Conservation (phyloP, 331 rosid genomes). For the Acacia concinna region DNA sequence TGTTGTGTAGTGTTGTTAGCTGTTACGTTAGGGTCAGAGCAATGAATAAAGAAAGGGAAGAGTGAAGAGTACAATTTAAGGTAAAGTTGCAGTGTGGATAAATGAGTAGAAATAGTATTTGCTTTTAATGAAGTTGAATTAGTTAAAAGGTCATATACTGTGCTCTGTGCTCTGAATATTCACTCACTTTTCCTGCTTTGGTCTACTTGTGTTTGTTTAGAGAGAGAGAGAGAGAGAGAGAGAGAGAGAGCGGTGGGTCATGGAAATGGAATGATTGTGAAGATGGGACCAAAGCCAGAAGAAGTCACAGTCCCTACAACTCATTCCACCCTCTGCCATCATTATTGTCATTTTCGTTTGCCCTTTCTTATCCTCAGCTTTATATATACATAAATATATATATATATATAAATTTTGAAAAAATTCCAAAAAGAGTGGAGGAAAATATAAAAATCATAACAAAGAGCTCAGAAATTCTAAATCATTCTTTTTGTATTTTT, state of each 20-base stretch:
- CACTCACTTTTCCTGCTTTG: too few relatives aligned
- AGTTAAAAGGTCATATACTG: too few relatives aligned
- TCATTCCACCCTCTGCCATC: background rate
- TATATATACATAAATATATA: too few relatives aligned
- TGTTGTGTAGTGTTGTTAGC: too few relatives aligned
- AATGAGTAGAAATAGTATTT: background rate
- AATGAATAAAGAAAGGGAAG: background rate
- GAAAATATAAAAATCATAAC: too few relatives aligned
- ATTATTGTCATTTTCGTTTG: background rate
- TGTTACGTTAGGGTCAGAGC: background rate
- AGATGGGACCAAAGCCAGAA: background rate
- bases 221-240: background rate
- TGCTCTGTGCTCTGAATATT: too few relatives aligned
- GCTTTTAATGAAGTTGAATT: constrained; percentile 25
- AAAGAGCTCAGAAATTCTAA: too few relatives aligned
- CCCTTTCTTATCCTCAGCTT: background rate
- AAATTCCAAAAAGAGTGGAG: too few relatives aligned
- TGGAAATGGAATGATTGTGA: background rate
- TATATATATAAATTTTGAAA: too few relatives aligned
- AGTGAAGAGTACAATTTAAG: background rate
- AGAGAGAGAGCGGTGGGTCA: background rate
- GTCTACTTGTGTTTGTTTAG: too few relatives aligned
- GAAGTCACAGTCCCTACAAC: background rate
- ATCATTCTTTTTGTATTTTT: too few relatives aligned
- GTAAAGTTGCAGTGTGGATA: background rate